These are phyloP conservation scores for Trichophyton verrucosum DNA, from an alignment of 2,329 filamentous ascomycete genomes.

Conservation along the genomic window DNA sequence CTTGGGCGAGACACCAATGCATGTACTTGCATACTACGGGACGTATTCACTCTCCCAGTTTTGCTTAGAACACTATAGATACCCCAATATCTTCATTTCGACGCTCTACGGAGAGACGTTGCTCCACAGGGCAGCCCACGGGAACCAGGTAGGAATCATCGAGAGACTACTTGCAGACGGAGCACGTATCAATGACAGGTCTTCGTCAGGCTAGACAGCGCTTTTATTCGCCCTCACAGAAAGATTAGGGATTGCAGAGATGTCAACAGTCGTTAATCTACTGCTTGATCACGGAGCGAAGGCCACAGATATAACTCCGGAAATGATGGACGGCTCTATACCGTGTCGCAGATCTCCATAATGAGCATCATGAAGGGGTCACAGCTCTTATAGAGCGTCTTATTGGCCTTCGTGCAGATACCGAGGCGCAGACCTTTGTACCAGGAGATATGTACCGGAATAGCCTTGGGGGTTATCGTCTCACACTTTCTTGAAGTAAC, in stretches of 20 bases:
- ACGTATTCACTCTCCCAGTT: not conserved
- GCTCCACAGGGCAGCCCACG: not conserved
- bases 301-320: not conserved
- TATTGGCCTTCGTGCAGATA: not conserved
- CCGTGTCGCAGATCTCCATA: not conserved
- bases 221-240: not conserved
- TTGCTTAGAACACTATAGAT: not conserved
- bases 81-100: not conserved
- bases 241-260: not conserved
- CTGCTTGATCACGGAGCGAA: not conserved
- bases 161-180: not conserved
- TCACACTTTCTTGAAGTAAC: not conserved
- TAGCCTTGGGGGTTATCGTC: not conserved
- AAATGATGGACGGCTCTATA: not conserved
- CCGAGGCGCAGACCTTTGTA: not conserved
- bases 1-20: not conserved
- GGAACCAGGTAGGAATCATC: constrained; percentile 1
- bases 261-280: not conserved
- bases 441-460: not conserved
- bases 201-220: not conserved
- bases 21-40: not conserved
- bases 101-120: not conserved
- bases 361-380: not conserved
- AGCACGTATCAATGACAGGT: not conserved
- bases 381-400: not conserved